Conservation (phyloP, 1,284 basidiomycete genomes). For the Xerocomus nothofagi region DNA sequence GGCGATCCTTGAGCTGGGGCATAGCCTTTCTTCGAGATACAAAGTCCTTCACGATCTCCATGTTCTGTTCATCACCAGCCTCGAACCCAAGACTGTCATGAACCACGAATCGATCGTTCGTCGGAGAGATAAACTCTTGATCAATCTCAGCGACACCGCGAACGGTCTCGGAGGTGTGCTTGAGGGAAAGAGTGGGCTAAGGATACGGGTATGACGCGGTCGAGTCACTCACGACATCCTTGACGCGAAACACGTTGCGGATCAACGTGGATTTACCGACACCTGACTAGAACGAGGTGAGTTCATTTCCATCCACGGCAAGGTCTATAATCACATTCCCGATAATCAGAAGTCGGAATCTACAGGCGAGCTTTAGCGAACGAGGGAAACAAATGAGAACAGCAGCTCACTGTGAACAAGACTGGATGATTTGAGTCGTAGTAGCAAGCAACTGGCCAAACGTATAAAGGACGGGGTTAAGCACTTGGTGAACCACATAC, state of each 20-base stretch:
- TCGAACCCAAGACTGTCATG: conserved; percentile 25
- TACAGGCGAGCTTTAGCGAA: neutral
- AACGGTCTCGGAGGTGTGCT: conserved; percentile 3
- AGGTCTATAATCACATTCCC: conserved; percentile 12
- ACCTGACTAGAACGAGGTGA: conserved; percentile 10
- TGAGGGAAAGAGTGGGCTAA: neutral
- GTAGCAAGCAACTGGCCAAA: conserved; percentile 2
- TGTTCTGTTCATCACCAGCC: conserved; percentile 10
- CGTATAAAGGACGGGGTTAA: neutral
- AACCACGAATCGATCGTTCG: conserved; percentile 15
- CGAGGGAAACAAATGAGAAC: neutral
- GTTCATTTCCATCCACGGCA: neutral
- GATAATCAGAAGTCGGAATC: conserved; percentile 21
- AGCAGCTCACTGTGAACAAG: conserved; percentile 10
- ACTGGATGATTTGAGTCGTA: conserved; percentile 1
- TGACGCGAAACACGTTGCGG: conserved; percentile 13
- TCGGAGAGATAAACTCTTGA: conserved; percentile 5
- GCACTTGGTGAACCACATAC: neutral
- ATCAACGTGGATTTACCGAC: conserved; percentile 22
- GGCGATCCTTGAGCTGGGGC: conserved; percentile 7
- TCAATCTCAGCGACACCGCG: conserved; percentile 14
- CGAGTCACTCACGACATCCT: conserved; percentile 9
- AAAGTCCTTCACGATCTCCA: conserved; percentile 7
- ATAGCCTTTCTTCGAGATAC: conserved; percentile 3
- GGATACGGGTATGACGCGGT: neutral